Base-by-base conservation (phyloP, 169 alveolate species). In the Eimeria sp. region DNA sequence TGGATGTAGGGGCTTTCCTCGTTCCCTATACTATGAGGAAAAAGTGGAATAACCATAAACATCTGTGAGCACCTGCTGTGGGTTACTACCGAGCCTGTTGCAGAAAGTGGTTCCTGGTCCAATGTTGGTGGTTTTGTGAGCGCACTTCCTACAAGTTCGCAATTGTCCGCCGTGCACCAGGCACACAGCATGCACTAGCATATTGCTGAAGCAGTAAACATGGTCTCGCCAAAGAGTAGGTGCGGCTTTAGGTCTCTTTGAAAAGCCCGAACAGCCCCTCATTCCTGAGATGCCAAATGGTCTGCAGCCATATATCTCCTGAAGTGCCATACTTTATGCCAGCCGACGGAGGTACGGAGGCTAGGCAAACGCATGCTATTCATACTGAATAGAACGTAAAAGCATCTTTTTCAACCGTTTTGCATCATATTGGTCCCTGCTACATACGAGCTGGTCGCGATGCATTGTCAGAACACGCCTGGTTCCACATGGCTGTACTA, bases 391-490 rank as follows among this genome's bases (percentile, higher is more conserved):
- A 25, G 1, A 65, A 25, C 10, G 6, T 25, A 6, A 7, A 4
- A 14, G 18, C 14, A 65, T 0, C 34, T n/a, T 65, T 16, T 25
- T 0, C 18, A n/a, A 25, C 5, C 83, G 40, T 9, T 34, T 3
- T 73, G 30, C 83, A 20, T 54, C 13, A 0, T 4, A 3, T 40
- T 14, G 9, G 54, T 40, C 57, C 13, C 51, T 51, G 57, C 13
- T 4, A 73, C 83, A 40, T 73, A 73, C 83, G 30, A 73, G 83
- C 83, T 73, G 83, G 30, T 40, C 83, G 57, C 30, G 54, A 40
- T 73, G 54, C 22, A 11, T 27, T 14, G 34, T 30, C 22, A 73
- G 57, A 25, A 34, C 30, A 43, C 0, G 54, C 14, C 40, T 34
- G 40, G 2, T 34, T 34, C 2, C 40, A 2, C 40, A 34, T 34